Conservation (phyloP, 1,284 basidiomycete genomes). For the Tylopilus sp. region DNA sequence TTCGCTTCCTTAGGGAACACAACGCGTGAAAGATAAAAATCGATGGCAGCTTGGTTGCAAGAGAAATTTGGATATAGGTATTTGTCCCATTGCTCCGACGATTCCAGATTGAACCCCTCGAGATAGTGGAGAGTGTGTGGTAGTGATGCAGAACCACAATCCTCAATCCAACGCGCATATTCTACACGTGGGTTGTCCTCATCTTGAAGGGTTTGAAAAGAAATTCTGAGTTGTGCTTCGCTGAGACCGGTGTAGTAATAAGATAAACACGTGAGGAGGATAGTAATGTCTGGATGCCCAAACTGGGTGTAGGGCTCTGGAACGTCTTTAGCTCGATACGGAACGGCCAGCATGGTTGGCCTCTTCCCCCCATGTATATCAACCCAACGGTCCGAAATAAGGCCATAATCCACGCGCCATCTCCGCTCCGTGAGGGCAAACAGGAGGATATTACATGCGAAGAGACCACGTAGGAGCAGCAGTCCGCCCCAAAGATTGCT, state of each 20-base stretch:
- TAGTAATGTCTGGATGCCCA: neutral
- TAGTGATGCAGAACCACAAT: conserved; percentile 17
- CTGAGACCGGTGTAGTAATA: conserved; percentile 58
- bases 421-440: neutral
- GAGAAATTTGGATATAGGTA: conserved; percentile 48
- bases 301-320: neutral
- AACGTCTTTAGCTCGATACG: neutral
- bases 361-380: neutral
- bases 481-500: neutral
- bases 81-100: conserved; percentile 44
- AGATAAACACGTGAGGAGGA: neutral
- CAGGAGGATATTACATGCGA: neutral
- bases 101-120: conserved; percentile 53
- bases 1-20: conserved; percentile 43
- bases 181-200: conserved; percentile 54
- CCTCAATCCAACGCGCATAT: conserved; percentile 55
- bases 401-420: neutral
- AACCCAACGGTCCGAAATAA: neutral
- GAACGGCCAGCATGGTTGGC: conserved; percentile 27
- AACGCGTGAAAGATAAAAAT: conserved; percentile 56
- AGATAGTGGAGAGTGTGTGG: conserved; percentile 44
- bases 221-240: conserved; percentile 46
- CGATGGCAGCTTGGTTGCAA: conserved; percentile 50
- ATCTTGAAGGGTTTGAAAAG: conserved; percentile 52
- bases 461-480: neutral